Conservation (phyloP, 768 basidiomycete species). For the Rhodosporidiobolus odoratus region DNA sequence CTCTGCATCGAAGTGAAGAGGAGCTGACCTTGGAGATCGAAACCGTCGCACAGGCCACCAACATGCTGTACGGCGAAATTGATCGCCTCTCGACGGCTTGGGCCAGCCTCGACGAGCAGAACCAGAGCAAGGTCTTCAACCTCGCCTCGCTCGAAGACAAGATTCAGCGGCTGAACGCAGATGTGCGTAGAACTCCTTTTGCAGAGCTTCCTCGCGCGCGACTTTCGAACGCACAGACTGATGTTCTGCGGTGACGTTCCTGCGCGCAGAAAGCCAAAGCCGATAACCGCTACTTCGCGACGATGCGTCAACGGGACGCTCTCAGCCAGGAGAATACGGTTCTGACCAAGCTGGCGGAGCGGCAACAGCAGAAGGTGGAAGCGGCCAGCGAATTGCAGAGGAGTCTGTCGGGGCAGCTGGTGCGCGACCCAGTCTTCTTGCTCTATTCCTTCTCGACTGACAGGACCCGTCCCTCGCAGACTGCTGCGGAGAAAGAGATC, state of each 20-base stretch:
- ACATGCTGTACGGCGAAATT: conserved; percentile 73
- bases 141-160: conserved; percentile 69
- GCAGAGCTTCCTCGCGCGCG: background rate
- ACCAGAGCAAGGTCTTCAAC: conserved; percentile 78
- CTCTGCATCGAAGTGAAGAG: background rate
- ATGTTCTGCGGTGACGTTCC: background rate
- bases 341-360: conserved; percentile 48
- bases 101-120: conserved; percentile 73
- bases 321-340: conserved; percentile 48
- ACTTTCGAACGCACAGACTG: background rate
- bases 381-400: conserved; percentile 62
- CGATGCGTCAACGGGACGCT: conserved; percentile 83
- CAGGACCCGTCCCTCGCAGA: conserved; percentile 26
- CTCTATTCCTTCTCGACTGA: background rate
- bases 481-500: conserved; percentile 46
- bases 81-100: conserved; percentile 80
- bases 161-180: conserved; percentile 59
- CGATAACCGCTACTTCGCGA: conserved; percentile 88
- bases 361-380: conserved; percentile 63
- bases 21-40: background rate
- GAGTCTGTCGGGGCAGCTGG: conserved; percentile 57
- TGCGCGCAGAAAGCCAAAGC: conserved; percentile 79
- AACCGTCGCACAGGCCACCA: conserved; percentile 56
- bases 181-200: conserved; percentile 53
- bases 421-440: conserved; percentile 46